Percentiles rank a stretch among this genome's conserved stretches.
Evolutionary conservation across 768 basidiomycete species (phyloP).

Genomic region (Gyrodon lividus): DNA sequence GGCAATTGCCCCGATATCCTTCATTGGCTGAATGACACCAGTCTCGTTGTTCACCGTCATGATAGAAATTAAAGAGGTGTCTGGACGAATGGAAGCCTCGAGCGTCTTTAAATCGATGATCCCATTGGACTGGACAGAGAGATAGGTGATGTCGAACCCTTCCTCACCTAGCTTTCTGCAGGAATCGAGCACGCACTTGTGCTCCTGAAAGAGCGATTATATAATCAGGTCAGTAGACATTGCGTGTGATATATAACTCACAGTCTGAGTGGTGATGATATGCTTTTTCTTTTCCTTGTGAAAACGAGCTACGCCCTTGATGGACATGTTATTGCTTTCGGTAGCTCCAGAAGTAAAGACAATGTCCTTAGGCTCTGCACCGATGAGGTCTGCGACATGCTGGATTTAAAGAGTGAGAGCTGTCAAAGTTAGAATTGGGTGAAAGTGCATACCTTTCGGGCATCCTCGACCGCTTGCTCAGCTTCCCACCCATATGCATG

Average conservation of each 20-base stretch:
- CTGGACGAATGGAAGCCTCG: constrained; percentile 86
- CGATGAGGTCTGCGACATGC: constrained; percentile 90
- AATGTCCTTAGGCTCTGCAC: constrained; percentile 93
- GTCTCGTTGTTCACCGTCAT: constrained; percentile 99
- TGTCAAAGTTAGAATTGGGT: neutral
- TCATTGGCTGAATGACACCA: constrained; percentile 95
- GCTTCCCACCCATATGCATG: constrained; percentile 99
- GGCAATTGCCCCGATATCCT: constrained; percentile 86
- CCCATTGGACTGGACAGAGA: constrained; percentile 90
- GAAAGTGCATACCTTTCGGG: constrained; percentile 62
- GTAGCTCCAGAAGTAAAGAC: constrained; percentile 98
- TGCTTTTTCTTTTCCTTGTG: constrained; percentile 92
- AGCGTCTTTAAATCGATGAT: constrained; percentile 75
- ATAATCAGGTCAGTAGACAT: neutral
- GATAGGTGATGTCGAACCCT: constrained; percentile 96
- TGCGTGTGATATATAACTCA: constrained; percentile 35
- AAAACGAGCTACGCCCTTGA: constrained; percentile 96
- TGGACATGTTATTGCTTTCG: constrained; percentile 95
- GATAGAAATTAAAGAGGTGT: constrained; percentile 91
- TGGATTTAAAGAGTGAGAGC: constrained; percentile 30
- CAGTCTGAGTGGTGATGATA: constrained; percentile 93
- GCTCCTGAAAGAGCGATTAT: constrained; percentile 61
- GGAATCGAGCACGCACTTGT: constrained; percentile 98
- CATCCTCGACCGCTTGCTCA: constrained; percentile 90
- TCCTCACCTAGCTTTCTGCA: constrained; percentile 94